Base-by-base conservation (phyloP, 1,139 yeast genomes). In the Yamadazyma diddensiae region DNA sequence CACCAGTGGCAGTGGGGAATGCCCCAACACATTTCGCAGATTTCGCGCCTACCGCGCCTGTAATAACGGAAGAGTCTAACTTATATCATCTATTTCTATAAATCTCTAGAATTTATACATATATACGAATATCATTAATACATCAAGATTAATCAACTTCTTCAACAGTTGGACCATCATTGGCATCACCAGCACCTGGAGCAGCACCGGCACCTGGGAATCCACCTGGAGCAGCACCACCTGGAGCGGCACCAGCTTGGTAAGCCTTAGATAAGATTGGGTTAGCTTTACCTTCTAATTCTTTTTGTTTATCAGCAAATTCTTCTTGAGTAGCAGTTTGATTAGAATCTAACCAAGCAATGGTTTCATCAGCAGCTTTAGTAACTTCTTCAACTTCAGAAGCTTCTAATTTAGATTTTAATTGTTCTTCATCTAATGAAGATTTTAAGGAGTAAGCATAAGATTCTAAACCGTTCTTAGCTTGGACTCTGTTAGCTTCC, bases 231-330 rank as follows among this genome's bases (percentile, higher is more conserved):
- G 35, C 35, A 79, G 64, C 69, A 55, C 67, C 72, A 47, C 62
- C 71, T 54, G 72, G 71, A 46, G 71, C 69, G 54, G 65, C 74
- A 63, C 80, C 81, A 46, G 73, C 82, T 65, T 77, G 82, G 83
- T 86, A 86, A 73, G 88, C 84, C 77, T 85, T 84, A 62, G 87
- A 73, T 84, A 86, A 81, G 75, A 86, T 82, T 67, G 95, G 95
- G 84, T 86, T 86, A 54, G 95, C 92, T 70, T 81, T 77, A 51
- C 80, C 84, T 76, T 86, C 95, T 62, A 86, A 83, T 70, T 86
- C 95, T 84, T 86, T 86, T 76, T 85, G 92, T 73, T 81, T 79
- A 73, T 83, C 94, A 57, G 78, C 71, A 70, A 64, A 86, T 75
- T 86, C 95, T 64, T 86, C 95, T 55, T 82, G 77, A 51, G 94